phyloP scores from a whole-genome alignment of 2,329 filamentous ascomycete species.

The Trichoderma sp. region DNA sequence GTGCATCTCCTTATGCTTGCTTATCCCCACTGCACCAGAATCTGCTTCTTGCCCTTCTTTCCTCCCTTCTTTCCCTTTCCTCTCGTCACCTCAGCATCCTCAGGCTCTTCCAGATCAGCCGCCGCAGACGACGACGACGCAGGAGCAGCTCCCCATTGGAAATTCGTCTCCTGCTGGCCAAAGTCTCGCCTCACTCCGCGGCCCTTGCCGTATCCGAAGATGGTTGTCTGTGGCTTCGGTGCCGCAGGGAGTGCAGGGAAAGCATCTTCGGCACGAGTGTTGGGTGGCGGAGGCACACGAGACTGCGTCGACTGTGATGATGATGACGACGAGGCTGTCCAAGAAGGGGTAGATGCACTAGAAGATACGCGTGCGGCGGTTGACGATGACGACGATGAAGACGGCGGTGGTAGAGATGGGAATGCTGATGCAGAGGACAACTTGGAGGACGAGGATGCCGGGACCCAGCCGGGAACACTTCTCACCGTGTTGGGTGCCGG shows the following conservation, averaged over 20 bases:
- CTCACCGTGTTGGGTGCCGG: constrained; percentile 27
- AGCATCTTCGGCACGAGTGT: constrained; percentile 49
- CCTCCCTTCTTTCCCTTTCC: constrained; percentile 55
- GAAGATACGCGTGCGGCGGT: constrained; percentile 23
- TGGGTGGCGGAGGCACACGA: constrained; percentile 22
- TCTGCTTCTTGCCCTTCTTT: constrained; percentile 59
- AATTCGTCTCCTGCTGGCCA: constrained; percentile 47
- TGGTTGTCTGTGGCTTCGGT: constrained; percentile 62
- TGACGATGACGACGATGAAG: constrained; percentile 24
- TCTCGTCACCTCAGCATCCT: constrained; percentile 29
- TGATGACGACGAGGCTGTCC: constrained; percentile 34
- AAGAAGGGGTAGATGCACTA: constrained; percentile 29
- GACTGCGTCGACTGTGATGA: constrained; percentile 40
- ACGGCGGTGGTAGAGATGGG: constrained; percentile 40
- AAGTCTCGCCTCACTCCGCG: constrained; percentile 53
- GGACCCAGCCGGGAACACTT: constrained; percentile 27
- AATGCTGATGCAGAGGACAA: constrained; percentile 39
- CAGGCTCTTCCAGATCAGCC: constrained; percentile 29
- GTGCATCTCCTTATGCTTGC: neutral
- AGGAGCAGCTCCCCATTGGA: constrained; percentile 44
- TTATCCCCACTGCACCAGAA: constrained; percentile 60
- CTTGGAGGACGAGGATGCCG: constrained; percentile 18
- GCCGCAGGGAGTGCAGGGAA: constrained; percentile 83
- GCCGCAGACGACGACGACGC: constrained; percentile 22
- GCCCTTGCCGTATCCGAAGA: constrained; percentile 58